Base-by-base conservation (phyloP, 2,329 filamentous ascomycete genomes). In the Nigrograna mackinnonii region DNA sequence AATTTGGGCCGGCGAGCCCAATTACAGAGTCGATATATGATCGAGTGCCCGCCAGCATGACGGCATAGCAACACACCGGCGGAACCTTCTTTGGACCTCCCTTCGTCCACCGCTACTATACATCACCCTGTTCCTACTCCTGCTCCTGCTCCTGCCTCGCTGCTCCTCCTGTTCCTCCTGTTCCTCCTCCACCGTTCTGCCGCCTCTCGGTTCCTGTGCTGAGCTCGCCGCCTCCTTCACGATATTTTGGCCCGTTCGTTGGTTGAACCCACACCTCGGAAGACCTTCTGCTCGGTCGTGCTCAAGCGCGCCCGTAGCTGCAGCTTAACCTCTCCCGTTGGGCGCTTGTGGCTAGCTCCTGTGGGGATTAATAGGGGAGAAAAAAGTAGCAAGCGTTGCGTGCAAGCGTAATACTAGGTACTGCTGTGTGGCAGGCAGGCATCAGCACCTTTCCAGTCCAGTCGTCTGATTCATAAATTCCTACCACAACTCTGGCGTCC, bases 401-500 rank as follows among this genome's bases (percentile, higher is more conserved):
- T n/a, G n/a, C n/a, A n/a, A n/a, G n/a, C n/a, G n/a, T n/a, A n/a
- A n/a, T n/a, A n/a, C n/a, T n/a, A n/a, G n/a, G n/a, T n/a, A n/a
- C n/a, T n/a, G n/a, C n/a, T n/a, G n/a, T n/a, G n/a, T n/a, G n/a
- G n/a, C n/a, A n/a, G n/a, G n/a, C 35, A 44, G 36, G 36, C 41
- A 44, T 44, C 41, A 35, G 41, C 35, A 22, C n/a, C 35, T 19
- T 9, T 17, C 22, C 11, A 11, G 12, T 11, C 22, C 35, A 14
- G 24, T 28, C 18, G 13, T 13, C 38, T 6, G n/a, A n/a, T n/a
- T n/a, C n/a, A n/a, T n/a, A n/a, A n/a, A n/a, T n/a, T n/a, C 31
- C 44, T 45, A 37, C 44, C 34, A 49, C 44, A 35, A 55, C 49
- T 41, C 56, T 57, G 54, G 55, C 59, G 44, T 55, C 40, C 47